Conservation (phyloP, 225 moss, liverwort and hornwort species). For the Thuidium tamariscinum region DNA sequence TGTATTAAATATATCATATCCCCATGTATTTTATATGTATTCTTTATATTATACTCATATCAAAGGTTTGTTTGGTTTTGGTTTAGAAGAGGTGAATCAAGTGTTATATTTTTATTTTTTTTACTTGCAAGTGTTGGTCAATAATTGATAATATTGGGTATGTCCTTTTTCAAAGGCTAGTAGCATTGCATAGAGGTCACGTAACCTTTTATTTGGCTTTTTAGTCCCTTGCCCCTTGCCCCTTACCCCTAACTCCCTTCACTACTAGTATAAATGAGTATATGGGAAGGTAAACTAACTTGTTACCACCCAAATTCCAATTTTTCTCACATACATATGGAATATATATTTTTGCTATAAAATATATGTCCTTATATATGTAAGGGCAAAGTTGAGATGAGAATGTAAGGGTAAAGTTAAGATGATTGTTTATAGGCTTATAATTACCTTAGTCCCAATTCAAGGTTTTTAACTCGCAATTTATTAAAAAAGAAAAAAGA, state of each 20-base stretch:
- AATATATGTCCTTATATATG: accelerated
- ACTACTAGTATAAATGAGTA: neutral
- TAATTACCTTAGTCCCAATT: neutral
- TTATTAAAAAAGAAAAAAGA: too few species aligned
- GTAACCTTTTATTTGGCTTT: accelerated
- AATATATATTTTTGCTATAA: neutral
- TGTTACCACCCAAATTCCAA: neutral
- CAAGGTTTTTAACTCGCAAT: accelerated
- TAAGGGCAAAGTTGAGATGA: accelerated
- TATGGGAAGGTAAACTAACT: accelerated
- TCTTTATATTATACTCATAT: accelerated
- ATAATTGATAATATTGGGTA: neutral
- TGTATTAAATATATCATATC: too few species aligned
- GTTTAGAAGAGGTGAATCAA: neutral
- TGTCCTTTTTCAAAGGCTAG: neutral
- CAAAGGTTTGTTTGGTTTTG: neutral
- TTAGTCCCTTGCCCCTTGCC: neutral
- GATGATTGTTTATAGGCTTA: too few species aligned
- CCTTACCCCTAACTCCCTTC: too few species aligned
- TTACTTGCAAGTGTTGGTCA: accelerated
- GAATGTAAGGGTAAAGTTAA: too few species aligned
- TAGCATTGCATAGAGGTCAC: accelerated
- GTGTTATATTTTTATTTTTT: neutral
- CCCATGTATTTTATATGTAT: too few species aligned
- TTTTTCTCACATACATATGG: neutral